Evolutionary conservation across 2,329 filamentous ascomycete genomes (phyloP), one percentile per base, ranked within the genome.

Genomic region (Ophiostoma fasciatum): DNA sequence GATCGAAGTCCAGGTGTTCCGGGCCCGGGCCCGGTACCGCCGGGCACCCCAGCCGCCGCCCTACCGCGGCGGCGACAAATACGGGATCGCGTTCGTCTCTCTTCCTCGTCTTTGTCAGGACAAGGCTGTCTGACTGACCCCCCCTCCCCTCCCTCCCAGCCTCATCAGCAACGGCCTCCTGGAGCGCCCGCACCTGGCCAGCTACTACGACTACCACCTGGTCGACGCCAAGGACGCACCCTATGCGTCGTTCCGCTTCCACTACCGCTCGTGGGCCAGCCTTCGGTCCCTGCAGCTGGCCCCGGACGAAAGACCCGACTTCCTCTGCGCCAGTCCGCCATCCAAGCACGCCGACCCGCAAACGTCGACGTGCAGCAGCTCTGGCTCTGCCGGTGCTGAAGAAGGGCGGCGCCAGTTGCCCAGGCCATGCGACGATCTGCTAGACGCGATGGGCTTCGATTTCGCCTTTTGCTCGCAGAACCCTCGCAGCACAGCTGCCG

Each of bases 211-310:
- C 42, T 75, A 64, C 52, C 50, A 59, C 29, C 53, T 74, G 4
- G 47, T 61, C 17, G 71, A 74, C 38, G 50, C 65, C 0, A 65
- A 14, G 36, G 62, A 71, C 29, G 55, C 49, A 2, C 71, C 71
- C 0, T 73, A 62, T 42, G 62, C 61, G 5, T 61, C 59, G 0
- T 74, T 74, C 41, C 58, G 58, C 19, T 70, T 74, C 41, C 65
- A 74, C 40, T 74, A 74, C 43, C 61, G 69, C 21, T 68, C 64
- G 7, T 64, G 60, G 61, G 54, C 58, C 9, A 62, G 60, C 36
- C 58, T 75, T 10, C 47, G 54, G 7, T 51, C 58, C 22, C 55
- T 72, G 9, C 66, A 64, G 36, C 50, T 74, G 5, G 58, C 68
- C 19, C 58, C 63, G 0, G 44, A 36, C 3, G 42, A 39, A 46